These are phyloP conservation scores for Croton laevigatus DNA, from an alignment of 441 rosid species.

Conservation along the genomic window DNA sequence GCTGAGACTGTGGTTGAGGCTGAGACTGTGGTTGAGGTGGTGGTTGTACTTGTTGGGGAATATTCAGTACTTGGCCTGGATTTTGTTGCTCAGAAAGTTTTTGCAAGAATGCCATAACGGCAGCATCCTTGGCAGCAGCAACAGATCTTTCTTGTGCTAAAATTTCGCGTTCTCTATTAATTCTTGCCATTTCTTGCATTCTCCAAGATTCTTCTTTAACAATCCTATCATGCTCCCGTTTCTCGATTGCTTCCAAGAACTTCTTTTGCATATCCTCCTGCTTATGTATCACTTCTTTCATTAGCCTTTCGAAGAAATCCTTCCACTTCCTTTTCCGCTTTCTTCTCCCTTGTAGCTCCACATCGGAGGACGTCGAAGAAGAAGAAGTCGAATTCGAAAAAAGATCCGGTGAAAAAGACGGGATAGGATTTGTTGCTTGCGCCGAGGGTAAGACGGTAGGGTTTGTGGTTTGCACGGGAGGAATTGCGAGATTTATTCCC, in stretches of 20 bases:
- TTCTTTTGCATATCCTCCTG: slow-evolving; percentile 73
- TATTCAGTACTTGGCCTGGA: slow-evolving; percentile 17
- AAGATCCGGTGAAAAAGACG: slow-evolving; percentile 38
- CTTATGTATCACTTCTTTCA: slow-evolving; percentile 56
- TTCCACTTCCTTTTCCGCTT: slow-evolving; percentile 63
- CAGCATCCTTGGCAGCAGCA: slow-evolving; percentile 63
- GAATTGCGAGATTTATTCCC: slow-evolving; percentile 22
- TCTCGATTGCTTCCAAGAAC: slow-evolving; percentile 69
- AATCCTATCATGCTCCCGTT: slow-evolving; percentile 55
- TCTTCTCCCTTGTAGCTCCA: slow-evolving; percentile 38
- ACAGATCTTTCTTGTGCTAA: slow-evolving; percentile 65
- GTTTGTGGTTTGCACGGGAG: slow-evolving; percentile 23
- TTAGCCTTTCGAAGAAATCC: slow-evolving; percentile 56
- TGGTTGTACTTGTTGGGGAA: slow-evolving; percentile 20
- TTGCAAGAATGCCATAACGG: slow-evolving; percentile 72
- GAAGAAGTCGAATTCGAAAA: slow-evolving; percentile 61
- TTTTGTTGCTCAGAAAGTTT: slow-evolving; percentile 57
- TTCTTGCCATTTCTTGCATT: slow-evolving; percentile 58
- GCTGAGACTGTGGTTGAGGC: background rate
- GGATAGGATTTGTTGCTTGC: slow-evolving; percentile 24
- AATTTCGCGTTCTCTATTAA: slow-evolving; percentile 55
- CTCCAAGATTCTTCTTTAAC: slow-evolving; percentile 75
- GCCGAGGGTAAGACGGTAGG: slow-evolving; percentile 24
- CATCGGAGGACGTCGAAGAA: slow-evolving; percentile 61
- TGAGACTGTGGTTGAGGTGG: background rate